Percentiles rank a stretch among this genome's conserved stretches.
Conservation (phyloP, 306 rosid species). For the Ochetophila trinervis region DNA sequence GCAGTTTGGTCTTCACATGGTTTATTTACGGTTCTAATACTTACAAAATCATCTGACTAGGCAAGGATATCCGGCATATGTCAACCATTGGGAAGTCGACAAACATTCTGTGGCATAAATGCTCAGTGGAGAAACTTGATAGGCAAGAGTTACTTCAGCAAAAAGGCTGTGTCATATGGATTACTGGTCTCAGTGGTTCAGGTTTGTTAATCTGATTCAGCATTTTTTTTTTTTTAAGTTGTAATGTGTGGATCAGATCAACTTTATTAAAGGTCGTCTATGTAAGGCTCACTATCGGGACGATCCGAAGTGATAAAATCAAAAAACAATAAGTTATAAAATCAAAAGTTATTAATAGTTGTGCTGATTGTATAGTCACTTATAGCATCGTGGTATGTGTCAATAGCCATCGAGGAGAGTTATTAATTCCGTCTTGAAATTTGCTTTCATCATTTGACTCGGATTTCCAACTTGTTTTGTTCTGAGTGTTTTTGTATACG, state of each 20-base stretch:
- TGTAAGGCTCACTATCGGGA: no score
- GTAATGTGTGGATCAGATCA: background rate
- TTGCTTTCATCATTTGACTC: constrained; percentile 22
- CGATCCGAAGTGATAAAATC: no score
- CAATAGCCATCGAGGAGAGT: constrained; percentile 9
- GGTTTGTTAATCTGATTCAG: constrained; percentile 47
- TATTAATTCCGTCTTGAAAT: constrained; percentile 11
- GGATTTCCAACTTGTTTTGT: constrained; percentile 4
- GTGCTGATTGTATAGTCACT: constrained; percentile 2
- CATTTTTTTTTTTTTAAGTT: background rate
- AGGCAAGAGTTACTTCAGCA: constrained; percentile 81
- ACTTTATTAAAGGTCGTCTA: background rate
- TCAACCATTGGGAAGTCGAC: constrained; percentile 65
- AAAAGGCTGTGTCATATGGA: constrained; percentile 95
- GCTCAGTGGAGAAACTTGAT: constrained; percentile 67
- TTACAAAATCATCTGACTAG: constrained; percentile 41
- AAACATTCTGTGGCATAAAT: constrained; percentile 83
- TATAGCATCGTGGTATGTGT: constrained; percentile 5
- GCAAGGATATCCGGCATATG: constrained; percentile 42
- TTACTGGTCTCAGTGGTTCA: constrained; percentile 99
- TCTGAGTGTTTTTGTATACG: background rate
- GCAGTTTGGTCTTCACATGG: constrained; percentile 9
- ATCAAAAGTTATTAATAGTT: no score
- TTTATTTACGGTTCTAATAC: constrained; percentile 31
- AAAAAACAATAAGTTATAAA: no score